Percentiles rank a stretch among this genome's conserved stretches.
These are phyloP conservation scores for Verticillium longisporum DNA, from an alignment of 2,329 filamentous ascomycete species.

Conservation along the genomic window DNA sequence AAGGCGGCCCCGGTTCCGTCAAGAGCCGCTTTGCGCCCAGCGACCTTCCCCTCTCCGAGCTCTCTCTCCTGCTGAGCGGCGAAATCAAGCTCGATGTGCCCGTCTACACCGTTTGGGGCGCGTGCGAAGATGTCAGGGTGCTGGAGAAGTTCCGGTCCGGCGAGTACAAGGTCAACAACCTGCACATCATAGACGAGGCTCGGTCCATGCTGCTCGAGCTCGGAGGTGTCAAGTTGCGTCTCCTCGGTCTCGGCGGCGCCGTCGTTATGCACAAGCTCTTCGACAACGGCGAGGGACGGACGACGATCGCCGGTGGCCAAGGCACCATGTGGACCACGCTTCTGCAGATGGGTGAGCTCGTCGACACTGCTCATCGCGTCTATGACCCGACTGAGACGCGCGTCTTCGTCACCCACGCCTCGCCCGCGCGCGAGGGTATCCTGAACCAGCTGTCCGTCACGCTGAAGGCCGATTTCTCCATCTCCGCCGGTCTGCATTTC, in stretches of 20 bases:
- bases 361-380: constrained; percentile 95
- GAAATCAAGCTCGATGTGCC: constrained; percentile 89
- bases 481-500: constrained; percentile 96
- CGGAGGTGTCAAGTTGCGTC: constrained; percentile 89
- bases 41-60: constrained; percentile 86
- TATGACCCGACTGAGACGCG: constrained; percentile 98
- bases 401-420: constrained; percentile 94
- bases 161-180: constrained; percentile 95
- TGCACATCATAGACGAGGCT: constrained; percentile 97
- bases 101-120: constrained; percentile 98
- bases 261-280: constrained; percentile 99
- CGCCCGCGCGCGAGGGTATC: constrained; percentile 90
- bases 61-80: constrained; percentile 81
- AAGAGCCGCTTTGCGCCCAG: constrained; percentile 77
- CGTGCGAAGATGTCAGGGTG: constrained; percentile 95
- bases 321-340: constrained; percentile 99
- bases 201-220: constrained; percentile 92
- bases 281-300: constrained; percentile 95
- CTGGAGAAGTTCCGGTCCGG: constrained; percentile 95
- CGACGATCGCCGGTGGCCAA: constrained; percentile 95
- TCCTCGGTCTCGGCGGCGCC: constrained; percentile 88
- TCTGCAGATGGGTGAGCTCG: constrained; percentile 94
- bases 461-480: constrained; percentile 95
- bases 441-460: constrained; percentile 96
- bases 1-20: constrained; percentile 66